phyloP scores from a whole-genome alignment of 2,329 filamentous ascomycete species.

The Aspergillus terreus region DNA sequence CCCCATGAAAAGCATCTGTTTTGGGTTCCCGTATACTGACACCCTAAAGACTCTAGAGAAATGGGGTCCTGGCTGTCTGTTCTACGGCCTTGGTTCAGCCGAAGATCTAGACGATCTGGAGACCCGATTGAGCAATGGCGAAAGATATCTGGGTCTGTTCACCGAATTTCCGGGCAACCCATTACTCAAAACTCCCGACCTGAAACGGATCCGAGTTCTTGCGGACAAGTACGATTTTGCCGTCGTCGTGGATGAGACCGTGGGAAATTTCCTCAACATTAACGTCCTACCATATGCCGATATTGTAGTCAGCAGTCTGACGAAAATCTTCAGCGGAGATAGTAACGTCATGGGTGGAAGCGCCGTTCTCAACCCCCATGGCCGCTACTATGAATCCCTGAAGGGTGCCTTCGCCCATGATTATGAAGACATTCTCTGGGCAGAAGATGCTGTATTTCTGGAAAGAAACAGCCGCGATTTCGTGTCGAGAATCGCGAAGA shows the following conservation, averaged over 20 bases:
- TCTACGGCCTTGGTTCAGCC: conserved; percentile 77
- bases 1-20: conserved; percentile 73
- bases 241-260: conserved; percentile 91
- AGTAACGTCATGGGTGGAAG: conserved; percentile 97
- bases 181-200: conserved; percentile 77
- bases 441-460: conserved; percentile 89
- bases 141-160: conserved; percentile 78
- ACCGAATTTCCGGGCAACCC: conserved; percentile 96
- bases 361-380: conserved; percentile 60
- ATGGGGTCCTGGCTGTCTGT: conserved; percentile 82
- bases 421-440: conserved; percentile 90
- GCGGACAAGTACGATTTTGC: conserved; percentile 84
- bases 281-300: conserved; percentile 88
- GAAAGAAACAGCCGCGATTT: conserved; percentile 97
- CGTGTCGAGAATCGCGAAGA: conserved; percentile 71
- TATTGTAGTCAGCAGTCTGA: conserved; percentile 88
- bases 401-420: conserved; percentile 62
- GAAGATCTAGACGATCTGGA: conserved; percentile 84
- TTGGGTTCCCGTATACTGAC: conserved; percentile 97
- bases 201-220: conserved; percentile 72
- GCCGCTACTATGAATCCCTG: conserved; percentile 67
- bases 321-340: conserved; percentile 95
- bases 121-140: conserved; percentile 63
- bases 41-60: conserved; percentile 93
- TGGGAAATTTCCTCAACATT: conserved; percentile 94